Evolutionary conservation across 2,329 filamentous ascomycete species (phyloP), one percentile per base, ranked within the genome.

Genomic region (Coniochaeta sp.): DNA sequence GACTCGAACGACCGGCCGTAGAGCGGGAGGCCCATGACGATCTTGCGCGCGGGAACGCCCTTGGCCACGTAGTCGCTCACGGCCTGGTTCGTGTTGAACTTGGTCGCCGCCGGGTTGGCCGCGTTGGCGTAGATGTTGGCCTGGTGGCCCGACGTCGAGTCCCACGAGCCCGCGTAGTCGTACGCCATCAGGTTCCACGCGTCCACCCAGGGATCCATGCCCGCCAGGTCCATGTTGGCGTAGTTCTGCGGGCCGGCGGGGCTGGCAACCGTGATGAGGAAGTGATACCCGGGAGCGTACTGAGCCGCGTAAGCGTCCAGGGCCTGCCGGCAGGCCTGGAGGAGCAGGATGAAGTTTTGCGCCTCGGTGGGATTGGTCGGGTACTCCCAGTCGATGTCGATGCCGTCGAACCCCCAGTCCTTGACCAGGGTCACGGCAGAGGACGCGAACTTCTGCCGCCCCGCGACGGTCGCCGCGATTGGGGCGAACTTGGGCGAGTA

Each of bases 1-100:
- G 82, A 77, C 57, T 80, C 76, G 68, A 95, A 95, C 0, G 87
- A 81, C n/a, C 90, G 86, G 1, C 90, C 91, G 69, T 93, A 95
- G 0, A 95, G 78, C 0, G 91, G 89, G 75, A 93, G 82, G 1
- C 90, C 90, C 34, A 95, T 73, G 7, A 90, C 81, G 57, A 96
- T 84, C 73, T 93, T 93, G 57, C 74, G 69, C 0, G 84, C 64
- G 0, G 79, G 66, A 9, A 95, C 79, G 9, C 85, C 86, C 14
- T 79, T 75, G 3, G 75, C 68, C 12, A 84, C 73, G 73, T 92
- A 92, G 66, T 82, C 83, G 9, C 76, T 70, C 28, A 96, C 75
- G 3, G 89, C 89, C 38, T 77, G 74, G 57, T 89, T 78, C 2
- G 87, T 89, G 75, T 80, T 88, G 75, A 88, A 89, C 9, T 88